Evolutionary conservation across 1,139 yeast genomes (phyloP).

Genomic region (Hyphopichia pseudoburtonii): DNA sequence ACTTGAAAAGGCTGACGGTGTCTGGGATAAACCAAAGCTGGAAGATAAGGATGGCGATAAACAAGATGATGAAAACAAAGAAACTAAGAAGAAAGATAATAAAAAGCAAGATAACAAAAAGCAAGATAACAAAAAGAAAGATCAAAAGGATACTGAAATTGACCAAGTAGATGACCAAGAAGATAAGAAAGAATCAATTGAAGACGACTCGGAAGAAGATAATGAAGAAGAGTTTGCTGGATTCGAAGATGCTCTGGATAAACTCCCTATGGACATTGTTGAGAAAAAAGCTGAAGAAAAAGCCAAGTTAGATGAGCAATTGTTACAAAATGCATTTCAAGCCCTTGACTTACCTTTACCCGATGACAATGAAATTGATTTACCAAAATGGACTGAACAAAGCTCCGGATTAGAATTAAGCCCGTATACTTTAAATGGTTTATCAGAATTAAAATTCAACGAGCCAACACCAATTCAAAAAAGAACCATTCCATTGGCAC

Average conservation of each 20-base stretch:
- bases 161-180: conserved; percentile 10
- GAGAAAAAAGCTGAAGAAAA: conserved; percentile 8
- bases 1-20: conserved; percentile 8
- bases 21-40: conserved; percentile 8
- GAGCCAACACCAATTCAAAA: conserved; percentile 85
- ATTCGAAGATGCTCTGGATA: conserved; percentile 23
- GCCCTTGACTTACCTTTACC: conserved; percentile 31
- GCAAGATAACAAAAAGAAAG: no score
- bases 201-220: not conserved
- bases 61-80: conserved; percentile 13
- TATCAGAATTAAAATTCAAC: conserved; percentile 56
- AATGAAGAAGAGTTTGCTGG: conserved; percentile 26
- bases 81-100: conserved; percentile 11
- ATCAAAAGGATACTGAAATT: conserved; percentile 9
- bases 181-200: not conserved
- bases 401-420: conserved; percentile 40
- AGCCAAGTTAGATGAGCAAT: conserved; percentile 8
- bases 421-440: conserved; percentile 56
- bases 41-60: conserved; percentile 11
- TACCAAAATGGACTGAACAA: conserved; percentile 60
- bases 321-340: conserved; percentile 25
- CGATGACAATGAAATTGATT: conserved; percentile 37
- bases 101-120: conserved; percentile 16
- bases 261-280: conserved; percentile 13
- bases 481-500: conserved; percentile 71